A percentile compares a stretch with the other conserved stretches of the same genome.
phyloP scores from a whole-genome alignment of 257 asterid genomes.

The Haberlea rhodopensis region DNA sequence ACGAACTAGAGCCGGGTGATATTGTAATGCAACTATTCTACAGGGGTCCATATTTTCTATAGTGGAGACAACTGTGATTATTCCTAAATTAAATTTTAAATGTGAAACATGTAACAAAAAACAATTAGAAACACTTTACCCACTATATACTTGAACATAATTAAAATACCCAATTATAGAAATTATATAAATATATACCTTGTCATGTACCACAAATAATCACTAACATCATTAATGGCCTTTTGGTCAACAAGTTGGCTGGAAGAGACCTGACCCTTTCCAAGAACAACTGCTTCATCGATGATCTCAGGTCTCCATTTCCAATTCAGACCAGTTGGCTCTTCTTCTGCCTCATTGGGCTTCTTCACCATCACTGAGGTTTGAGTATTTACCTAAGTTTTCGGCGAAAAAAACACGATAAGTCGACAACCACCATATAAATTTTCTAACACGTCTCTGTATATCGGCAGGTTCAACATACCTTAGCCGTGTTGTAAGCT shows the following conservation, averaged over 20 bases:
- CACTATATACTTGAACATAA: too few species aligned
- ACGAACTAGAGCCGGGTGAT: too few species aligned
- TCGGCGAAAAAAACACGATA: background rate
- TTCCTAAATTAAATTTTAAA: too few species aligned
- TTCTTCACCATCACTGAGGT: constrained; percentile 48
- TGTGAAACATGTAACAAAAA: too few species aligned
- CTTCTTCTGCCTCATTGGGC: constrained; percentile 32
- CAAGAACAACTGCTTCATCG: constrained; percentile 29
- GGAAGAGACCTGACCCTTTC: constrained; percentile 36
- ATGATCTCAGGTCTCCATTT: constrained; percentile 47
- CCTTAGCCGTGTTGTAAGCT: constrained; percentile 72
- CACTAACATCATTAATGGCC: constrained; percentile 43
- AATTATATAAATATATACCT: constrained; percentile 32
- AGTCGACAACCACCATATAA: background rate
- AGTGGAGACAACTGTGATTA: too few species aligned
- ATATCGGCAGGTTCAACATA: background rate
- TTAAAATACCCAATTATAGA: background rate
- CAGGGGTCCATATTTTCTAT: too few species aligned
- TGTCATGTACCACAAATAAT: constrained; percentile 88
- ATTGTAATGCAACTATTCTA: too few species aligned
- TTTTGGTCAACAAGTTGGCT: constrained; percentile 48
- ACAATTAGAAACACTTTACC: too few species aligned
- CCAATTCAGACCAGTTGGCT: constrained; percentile 49
- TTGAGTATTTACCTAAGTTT: constrained; percentile 54
- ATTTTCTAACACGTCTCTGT: background rate